phyloP scores from a whole-genome alignment of 2,329 filamentous ascomycete genomes.

The Verticillium klebahnii region DNA sequence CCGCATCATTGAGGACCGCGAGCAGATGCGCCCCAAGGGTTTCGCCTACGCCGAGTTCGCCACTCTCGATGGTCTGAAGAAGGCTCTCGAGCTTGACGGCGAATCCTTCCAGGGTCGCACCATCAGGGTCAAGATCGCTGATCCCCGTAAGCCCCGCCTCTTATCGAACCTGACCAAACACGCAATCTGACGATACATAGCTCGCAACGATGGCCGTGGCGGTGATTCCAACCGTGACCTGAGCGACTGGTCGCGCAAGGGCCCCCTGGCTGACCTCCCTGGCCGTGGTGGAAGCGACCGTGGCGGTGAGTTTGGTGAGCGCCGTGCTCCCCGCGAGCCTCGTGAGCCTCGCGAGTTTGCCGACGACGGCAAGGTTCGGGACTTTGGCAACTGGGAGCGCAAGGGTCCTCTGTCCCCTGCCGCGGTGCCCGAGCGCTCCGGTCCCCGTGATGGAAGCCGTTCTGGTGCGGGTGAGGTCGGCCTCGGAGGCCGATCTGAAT shows the following conservation, averaged over 20 bases:
- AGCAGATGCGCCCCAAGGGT: slow-evolving; percentile 90
- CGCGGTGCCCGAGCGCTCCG: slow-evolving; percentile 44
- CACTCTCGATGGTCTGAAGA: slow-evolving; percentile 82
- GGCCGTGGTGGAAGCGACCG: slow-evolving; percentile 39
- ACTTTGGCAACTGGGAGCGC: slow-evolving; percentile 90
- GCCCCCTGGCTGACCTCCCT: slow-evolving; percentile 74
- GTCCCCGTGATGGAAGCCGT: slow-evolving; percentile 51
- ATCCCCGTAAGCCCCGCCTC: slow-evolving; percentile 71
- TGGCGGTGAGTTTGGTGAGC: slow-evolving; percentile 38
- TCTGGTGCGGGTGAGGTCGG: slow-evolving; percentile 50
- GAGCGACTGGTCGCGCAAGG: slow-evolving; percentile 88
- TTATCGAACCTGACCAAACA: not conserved
- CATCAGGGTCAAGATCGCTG: slow-evolving; percentile 91
- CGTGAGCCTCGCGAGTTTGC: slow-evolving; percentile 33
- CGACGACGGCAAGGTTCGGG: slow-evolving; percentile 72
- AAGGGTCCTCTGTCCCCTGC: slow-evolving; percentile 82
- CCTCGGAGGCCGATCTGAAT: slow-evolving; percentile 42
- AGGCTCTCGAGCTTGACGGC: slow-evolving; percentile 80
- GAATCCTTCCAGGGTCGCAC: slow-evolving; percentile 80
- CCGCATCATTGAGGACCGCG: slow-evolving; percentile 93
- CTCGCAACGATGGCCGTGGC: slow-evolving; percentile 69
- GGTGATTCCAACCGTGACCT: slow-evolving; percentile 70
- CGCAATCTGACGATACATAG: slow-evolving; percentile 36
- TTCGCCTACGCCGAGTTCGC: slow-evolving; percentile 97
- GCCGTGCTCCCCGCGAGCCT: slow-evolving; percentile 64